phyloP scores from a whole-genome alignment of 345 rosid species.

The Citrus inodora region DNA sequence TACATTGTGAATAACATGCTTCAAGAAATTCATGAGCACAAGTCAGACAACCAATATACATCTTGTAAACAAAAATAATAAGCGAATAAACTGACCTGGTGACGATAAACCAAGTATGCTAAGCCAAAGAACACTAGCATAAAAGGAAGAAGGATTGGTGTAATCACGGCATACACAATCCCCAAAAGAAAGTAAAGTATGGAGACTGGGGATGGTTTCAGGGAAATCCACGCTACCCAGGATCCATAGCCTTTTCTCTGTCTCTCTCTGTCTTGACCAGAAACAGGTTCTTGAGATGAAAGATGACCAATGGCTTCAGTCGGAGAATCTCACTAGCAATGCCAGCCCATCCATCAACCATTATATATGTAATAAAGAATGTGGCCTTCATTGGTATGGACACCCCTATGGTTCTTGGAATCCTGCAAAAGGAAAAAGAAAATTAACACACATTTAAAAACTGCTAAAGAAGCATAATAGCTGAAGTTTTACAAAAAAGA shows the following conservation, averaged over 20 bases:
- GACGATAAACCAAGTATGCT: slow-evolving; percentile 92
- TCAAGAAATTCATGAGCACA: neutral
- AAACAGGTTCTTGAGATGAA: slow-evolving; percentile 90
- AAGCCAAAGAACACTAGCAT: slow-evolving; percentile 83
- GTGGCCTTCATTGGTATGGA: slow-evolving; percentile 99
- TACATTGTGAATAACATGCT: neutral
- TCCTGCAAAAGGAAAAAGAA: slow-evolving; percentile 42
- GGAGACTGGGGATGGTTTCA: slow-evolving; percentile 85
- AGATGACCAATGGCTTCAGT: slow-evolving; percentile 74
- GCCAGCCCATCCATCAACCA: slow-evolving; percentile 99
- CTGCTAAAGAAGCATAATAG: neutral
- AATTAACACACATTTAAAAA: neutral
- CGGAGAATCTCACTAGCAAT: slow-evolving; percentile 92
- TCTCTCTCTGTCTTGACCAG: slow-evolving; percentile 88
- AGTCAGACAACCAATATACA: neutral
- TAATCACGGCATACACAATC: slow-evolving; percentile 84
- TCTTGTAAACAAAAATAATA: neutral
- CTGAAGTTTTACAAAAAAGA: neutral
- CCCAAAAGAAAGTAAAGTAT: slow-evolving; percentile 94
- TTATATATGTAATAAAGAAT: slow-evolving; percentile 88
- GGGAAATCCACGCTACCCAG: slow-evolving; percentile 81
- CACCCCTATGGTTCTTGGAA: slow-evolving; percentile 93
- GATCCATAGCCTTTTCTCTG: slow-evolving; percentile 81
- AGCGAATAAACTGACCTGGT: slow-evolving; percentile 62
- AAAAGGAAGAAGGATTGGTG: slow-evolving; percentile 96